Conservation (phyloP, 305 asterid species). For the Vinca major region DNA sequence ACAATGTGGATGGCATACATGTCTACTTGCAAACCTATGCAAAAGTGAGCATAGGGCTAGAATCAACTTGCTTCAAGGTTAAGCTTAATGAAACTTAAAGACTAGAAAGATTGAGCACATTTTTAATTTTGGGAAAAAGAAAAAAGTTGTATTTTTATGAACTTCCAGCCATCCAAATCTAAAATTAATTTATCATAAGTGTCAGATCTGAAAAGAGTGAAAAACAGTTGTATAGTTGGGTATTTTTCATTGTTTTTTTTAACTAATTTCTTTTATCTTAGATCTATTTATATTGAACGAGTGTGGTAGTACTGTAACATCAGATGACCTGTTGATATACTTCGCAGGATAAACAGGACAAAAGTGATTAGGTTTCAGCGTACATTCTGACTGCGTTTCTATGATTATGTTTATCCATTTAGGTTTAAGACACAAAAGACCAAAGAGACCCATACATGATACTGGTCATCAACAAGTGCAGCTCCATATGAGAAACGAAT, state of each 20-base stretch:
- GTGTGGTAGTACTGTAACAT: neutral
- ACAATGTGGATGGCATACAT: neutral
- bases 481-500: conserved; percentile 1
- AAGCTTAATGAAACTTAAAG: neutral
- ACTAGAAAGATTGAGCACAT: neutral
- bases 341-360: neutral
- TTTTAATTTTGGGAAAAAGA: neutral
- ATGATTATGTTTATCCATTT: neutral
- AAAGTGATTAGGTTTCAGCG: neutral
- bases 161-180: neutral
- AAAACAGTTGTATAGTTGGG: neutral
- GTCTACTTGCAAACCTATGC: neutral
- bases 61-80: neutral
- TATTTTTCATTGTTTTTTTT: neutral
- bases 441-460: neutral
- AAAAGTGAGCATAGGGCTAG: neutral
- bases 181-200: neutral
- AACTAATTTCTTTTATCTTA: neutral
- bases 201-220: neutral
- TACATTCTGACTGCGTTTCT: neutral
- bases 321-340: neutral
- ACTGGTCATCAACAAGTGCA: neutral
- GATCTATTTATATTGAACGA: neutral
- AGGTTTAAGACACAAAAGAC: neutral
- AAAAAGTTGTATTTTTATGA: neutral